A percentile compares a stretch with the other conserved stretches of the same genome.
Evolutionary conservation across 495 filamentous ascomycete species (phyloP).

Genomic region (Penicillium coffeae): DNA sequence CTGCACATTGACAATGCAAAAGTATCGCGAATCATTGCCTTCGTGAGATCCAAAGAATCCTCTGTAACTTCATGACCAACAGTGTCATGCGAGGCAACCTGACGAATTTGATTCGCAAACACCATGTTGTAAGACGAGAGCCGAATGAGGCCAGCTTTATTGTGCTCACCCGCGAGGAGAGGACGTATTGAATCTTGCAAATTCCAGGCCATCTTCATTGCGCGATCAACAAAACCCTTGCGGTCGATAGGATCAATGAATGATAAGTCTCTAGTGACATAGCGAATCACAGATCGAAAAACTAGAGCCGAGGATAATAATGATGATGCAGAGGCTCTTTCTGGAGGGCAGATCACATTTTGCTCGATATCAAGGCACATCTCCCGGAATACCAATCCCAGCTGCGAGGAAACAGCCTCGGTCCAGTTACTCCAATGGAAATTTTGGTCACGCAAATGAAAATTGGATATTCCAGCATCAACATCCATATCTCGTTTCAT

Average conservation of each 20-base stretch:
- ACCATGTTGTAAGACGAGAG: constrained; percentile 34
- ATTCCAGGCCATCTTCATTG: constrained; percentile 23
- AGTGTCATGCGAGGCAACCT: constrained; percentile 37
- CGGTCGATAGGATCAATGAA: constrained; percentile 53
- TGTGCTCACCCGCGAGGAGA: constrained; percentile 14
- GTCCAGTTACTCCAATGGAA: constrained; percentile 69
- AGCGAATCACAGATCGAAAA: constrained; percentile 41
- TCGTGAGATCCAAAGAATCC: constrained; percentile 28
- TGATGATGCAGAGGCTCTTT: neutral
- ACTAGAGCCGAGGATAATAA: constrained; percentile 6
- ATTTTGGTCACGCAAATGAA: constrained; percentile 45
- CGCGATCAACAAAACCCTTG: constrained; percentile 32
- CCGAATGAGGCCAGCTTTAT: constrained; percentile 15
- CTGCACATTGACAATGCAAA: constrained; percentile 36
- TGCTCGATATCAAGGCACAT: constrained; percentile 34
- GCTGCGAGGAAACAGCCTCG: constrained; percentile 62
- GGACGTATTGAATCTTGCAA: constrained; percentile 26
- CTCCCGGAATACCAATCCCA: constrained; percentile 56
- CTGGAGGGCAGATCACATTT: constrained; percentile 1
- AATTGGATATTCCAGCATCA: constrained; percentile 25
- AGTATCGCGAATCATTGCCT: constrained; percentile 26
- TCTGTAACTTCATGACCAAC: constrained; percentile 19
- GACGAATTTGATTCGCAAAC: constrained; percentile 39
- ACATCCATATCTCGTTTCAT: constrained; percentile 28
- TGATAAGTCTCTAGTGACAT: constrained; percentile 44